Percentiles rank a stretch among this genome's conserved stretches.
phyloP scores from a whole-genome alignment of 2,329 filamentous ascomycete genomes.

The Pyrenophora tritici-repentis region DNA sequence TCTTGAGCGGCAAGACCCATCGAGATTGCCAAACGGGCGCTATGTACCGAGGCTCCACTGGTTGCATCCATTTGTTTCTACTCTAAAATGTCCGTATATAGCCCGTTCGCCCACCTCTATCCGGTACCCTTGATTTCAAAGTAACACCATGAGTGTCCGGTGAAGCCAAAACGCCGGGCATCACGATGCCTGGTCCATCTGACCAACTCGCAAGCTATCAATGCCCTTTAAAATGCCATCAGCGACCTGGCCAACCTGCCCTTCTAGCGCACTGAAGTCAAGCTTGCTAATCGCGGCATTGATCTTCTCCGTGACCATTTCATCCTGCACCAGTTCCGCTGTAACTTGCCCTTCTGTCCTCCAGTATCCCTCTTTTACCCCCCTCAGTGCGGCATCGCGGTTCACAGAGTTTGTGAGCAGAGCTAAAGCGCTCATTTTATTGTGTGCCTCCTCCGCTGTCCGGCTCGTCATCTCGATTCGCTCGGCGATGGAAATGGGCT shows the following conservation, averaged over 20 bases:
- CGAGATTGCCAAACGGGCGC: constrained; percentile 3
- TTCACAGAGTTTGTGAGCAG: constrained; percentile 80
- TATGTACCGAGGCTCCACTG: constrained; percentile 11
- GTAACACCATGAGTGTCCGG: constrained; percentile 1
- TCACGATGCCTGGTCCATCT: constrained; percentile 1
- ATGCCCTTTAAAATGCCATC: constrained; percentile 44
- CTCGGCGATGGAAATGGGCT: constrained; percentile 65
- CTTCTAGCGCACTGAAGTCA: constrained; percentile 64
- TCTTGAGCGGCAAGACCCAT: constrained; percentile 17
- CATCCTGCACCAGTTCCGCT: constrained; percentile 77
- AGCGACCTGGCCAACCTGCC: constrained; percentile 63
- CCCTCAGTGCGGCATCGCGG: constrained; percentile 72
- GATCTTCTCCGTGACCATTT: constrained; percentile 73
- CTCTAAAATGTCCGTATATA: constrained; percentile 24
- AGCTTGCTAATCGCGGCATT: constrained; percentile 69
- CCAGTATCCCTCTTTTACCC: constrained; percentile 76
- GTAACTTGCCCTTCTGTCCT: constrained; percentile 73
- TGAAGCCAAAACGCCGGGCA: constrained; percentile 5
- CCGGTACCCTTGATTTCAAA: constrained; percentile 16
- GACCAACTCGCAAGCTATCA: constrained; percentile 26
- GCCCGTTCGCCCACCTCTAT: constrained; percentile 32
- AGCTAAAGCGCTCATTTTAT: constrained; percentile 72
- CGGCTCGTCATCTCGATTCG: constrained; percentile 66
- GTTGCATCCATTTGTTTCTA: constrained; percentile 16
- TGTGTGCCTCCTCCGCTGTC: constrained; percentile 63